Base-by-base conservation (phyloP, 768 basidiomycete genomes). In the Tulasnella sp. region DNA sequence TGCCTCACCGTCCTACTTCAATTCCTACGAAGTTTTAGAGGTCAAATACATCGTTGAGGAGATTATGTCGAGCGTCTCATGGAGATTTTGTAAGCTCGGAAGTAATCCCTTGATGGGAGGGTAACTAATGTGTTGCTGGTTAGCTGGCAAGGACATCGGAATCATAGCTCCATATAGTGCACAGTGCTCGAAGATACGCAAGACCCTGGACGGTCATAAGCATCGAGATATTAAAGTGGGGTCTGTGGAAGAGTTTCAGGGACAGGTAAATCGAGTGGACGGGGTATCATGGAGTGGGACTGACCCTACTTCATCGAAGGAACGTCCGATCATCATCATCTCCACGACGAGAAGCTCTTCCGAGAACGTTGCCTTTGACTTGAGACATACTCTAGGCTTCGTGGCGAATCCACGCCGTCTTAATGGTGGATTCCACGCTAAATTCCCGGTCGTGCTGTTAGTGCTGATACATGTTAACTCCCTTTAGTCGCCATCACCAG, bases 391-490 rank as follows among this genome's bases (percentile, higher is more conserved):
- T 34, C 71, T 75, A 11, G 75, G 75, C 8, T 75, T 75, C 26
- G 62, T 75, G 3, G 40, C 41, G 17, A 29, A 65, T 17, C 75
- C 69, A 26, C 22, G 65, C 7, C 72, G 75, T 26, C 73, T 75
- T 64, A 75, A 75, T 67, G 73, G 69, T 70, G 6, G 2, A 19
- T 62, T 6, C n/a, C 39, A 19, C 86, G 6, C 87, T 86, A 4
- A 86, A 86, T 1, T 86, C 87, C 1, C 78, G 86, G 72, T 87
- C 85, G 75, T 85, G 83, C 74, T 79, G 76, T 2, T 81, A 86
- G 41, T 75, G 47, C 52, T 76, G 34, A 8, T 72, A 2, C 17
- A 26, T n/a, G 71, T n/a, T 11, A 75, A n/a, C n/a, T n/a, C 41
- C 9, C 11, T 14, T 22, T 29, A 52, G 72, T 73, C 5, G 72